A percentile compares a stretch with the other conserved stretches of the same genome.
Conservation (phyloP, 2,329 filamentous ascomycete species). For the Colletotrichum coccodes region DNA sequence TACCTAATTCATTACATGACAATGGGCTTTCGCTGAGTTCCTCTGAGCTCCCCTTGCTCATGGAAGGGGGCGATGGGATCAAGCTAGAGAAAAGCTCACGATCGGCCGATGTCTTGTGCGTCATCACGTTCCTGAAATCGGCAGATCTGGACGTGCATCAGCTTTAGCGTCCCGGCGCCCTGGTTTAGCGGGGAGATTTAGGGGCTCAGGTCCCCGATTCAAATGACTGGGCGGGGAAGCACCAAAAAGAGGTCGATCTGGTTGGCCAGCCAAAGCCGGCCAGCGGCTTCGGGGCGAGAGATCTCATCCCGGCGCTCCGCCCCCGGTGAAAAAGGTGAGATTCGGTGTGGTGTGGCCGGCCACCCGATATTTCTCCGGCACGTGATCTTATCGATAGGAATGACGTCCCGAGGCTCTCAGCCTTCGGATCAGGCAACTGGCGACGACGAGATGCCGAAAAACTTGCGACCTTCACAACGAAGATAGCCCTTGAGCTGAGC, state of each 20-base stretch:
- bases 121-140: constrained; percentile 34
- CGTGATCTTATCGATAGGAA: constrained; percentile 6
- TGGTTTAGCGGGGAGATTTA: constrained; percentile 8
- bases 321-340: too few relatives aligned
- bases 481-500: not conserved
- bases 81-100: constrained; percentile 17
- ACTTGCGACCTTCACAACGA: not conserved
- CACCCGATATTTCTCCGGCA: not conserved
- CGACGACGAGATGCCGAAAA: not conserved
- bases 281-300: not conserved
- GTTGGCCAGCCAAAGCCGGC: not conserved
- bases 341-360: not conserved
- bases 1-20: not conserved
- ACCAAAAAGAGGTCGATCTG: not conserved
- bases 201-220: not conserved
- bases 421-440: not conserved
- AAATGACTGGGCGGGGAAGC: not conserved
- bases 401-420: constrained; percentile 1
- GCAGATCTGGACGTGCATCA: constrained; percentile 29
- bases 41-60: too few relatives aligned
- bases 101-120: constrained; percentile 35
- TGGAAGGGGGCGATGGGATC: not conserved
- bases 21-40: not conserved
- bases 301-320: too few relatives aligned
- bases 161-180: constrained; percentile 24